These are phyloP conservation scores for Penicillium sp. DNA, from an alignment of 2,329 filamentous ascomycete species.

Conservation along the genomic window DNA sequence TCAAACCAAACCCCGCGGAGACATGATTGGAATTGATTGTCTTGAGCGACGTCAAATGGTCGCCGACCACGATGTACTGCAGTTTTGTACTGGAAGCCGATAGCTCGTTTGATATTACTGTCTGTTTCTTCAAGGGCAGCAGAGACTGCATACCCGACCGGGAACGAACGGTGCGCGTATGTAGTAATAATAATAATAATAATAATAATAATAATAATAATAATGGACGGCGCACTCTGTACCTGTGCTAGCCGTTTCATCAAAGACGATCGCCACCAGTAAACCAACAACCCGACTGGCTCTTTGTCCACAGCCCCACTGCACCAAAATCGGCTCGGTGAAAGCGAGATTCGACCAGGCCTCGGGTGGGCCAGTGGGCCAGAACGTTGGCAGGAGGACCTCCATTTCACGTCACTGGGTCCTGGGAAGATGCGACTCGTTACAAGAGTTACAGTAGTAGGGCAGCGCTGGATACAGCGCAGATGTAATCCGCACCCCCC, in stretches of 20 bases:
- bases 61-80: background rate
- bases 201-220: no score
- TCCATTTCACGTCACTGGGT: background rate
- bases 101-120: background rate
- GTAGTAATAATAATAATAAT: no score
- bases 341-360: constrained; percentile 3
- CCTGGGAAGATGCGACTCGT: background rate
- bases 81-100: background rate
- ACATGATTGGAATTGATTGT: background rate
- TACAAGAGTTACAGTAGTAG: background rate
- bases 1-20: background rate
- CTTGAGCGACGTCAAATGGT: background rate
- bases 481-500: background rate
- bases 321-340: background rate
- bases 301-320: background rate
- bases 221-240: background rate
- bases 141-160: background rate
- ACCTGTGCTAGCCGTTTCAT: constrained; percentile 3
- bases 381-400: background rate
- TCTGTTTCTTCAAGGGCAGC: background rate
- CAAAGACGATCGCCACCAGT: constrained; percentile 7
- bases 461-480: constrained; percentile 6
- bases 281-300: constrained; percentile 6
- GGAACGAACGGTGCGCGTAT: background rate
- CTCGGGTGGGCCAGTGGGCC: background rate